Evolutionary conservation across 2,329 filamentous ascomycete genomes (phyloP).

Genomic region (Conoideocrella luteorostrata): DNA sequence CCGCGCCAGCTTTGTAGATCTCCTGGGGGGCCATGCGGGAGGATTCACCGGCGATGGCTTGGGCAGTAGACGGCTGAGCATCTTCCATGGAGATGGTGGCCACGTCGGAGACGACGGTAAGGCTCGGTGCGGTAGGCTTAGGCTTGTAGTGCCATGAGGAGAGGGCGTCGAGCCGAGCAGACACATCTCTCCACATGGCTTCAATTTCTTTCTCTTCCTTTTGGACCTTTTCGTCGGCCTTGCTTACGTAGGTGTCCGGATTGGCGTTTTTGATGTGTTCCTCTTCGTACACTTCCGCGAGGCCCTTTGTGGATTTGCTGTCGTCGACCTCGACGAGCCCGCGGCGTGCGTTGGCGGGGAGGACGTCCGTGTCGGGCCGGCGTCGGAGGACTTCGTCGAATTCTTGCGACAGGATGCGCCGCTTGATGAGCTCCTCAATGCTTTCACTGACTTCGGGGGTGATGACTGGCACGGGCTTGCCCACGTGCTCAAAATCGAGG

Average conservation of each 20-base stretch:
- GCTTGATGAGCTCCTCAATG: conserved; percentile 91
- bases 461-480: conserved; percentile 91
- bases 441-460: conserved; percentile 85
- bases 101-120: conserved; percentile 84
- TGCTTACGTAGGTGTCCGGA: conserved; percentile 71
- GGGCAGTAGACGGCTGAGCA: conserved; percentile 76
- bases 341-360: conserved; percentile 55
- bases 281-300: conserved; percentile 91
- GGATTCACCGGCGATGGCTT: conserved; percentile 60
- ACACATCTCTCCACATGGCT: conserved; percentile 74
- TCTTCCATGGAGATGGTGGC: conserved; percentile 95
- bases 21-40: conserved; percentile 90
- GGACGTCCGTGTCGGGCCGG: conserved; percentile 65
- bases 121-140: conserved; percentile 70
- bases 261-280: conserved; percentile 77
- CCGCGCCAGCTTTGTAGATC: conserved; percentile 76
- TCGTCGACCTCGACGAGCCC: conserved; percentile 80
- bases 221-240: conserved; percentile 72
- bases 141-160: conserved; percentile 95
- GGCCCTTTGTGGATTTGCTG: conserved; percentile 75
- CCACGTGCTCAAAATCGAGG: conserved; percentile 89
- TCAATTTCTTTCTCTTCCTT: conserved; percentile 81
- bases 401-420: conserved; percentile 79
- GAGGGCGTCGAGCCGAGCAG: conserved; percentile 75
- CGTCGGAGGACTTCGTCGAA: conserved; percentile 88